phyloP scores from a whole-genome alignment of 495 filamentous ascomycete species.

The Neurospora sp. region DNA sequence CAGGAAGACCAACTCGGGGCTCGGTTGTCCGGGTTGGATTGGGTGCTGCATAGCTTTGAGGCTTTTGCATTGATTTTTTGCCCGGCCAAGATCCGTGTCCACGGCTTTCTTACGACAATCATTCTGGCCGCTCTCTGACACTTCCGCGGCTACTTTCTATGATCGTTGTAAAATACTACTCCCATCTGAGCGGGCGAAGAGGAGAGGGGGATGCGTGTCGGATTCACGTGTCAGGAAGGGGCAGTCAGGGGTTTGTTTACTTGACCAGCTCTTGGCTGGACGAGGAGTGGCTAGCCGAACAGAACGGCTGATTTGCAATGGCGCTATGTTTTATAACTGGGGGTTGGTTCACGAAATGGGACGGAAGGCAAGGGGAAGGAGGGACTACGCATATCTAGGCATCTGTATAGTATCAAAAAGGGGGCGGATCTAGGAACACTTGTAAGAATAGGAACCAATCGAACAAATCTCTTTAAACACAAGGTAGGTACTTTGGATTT shows the following conservation, averaged over 20 bases:
- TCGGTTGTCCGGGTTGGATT: too few species aligned
- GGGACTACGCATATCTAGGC: background rate
- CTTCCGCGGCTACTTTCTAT: background rate
- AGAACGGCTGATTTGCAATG: background rate
- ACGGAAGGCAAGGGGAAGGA: background rate
- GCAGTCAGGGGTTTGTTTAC: background rate
- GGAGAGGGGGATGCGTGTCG: background rate
- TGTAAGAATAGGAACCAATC: background rate
- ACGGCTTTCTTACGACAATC: background rate
- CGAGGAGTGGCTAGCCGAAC: background rate
- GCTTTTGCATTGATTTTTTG: too few species aligned
- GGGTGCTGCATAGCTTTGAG: too few species aligned
- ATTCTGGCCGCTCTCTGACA: background rate
- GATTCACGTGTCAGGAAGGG: background rate
- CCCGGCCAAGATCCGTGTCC: too few species aligned
- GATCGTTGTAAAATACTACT: background rate
- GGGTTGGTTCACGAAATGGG: background rate
- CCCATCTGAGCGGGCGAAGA: background rate
- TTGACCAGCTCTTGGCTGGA: background rate
- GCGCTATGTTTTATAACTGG: background rate
- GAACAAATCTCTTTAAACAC: background rate
- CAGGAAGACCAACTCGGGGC: too few species aligned
- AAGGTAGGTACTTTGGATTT: background rate
- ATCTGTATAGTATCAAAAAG: background rate
- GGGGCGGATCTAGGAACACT: background rate